Evolutionary conservation across 169 alveolate species (phyloP).

Genomic region (Babesia divergens): DNA sequence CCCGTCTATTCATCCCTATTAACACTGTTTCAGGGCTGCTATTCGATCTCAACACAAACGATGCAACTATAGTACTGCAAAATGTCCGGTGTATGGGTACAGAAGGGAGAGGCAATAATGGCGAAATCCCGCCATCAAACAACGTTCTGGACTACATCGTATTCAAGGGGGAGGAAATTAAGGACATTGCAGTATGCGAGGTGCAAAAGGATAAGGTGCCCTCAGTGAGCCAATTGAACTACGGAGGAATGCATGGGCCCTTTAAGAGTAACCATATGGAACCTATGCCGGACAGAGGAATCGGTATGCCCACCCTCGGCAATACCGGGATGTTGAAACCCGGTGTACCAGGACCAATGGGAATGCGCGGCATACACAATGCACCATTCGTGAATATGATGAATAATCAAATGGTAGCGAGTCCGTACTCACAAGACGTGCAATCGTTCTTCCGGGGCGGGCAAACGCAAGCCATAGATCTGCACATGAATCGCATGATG

Average conservation of each 20-base stretch:
- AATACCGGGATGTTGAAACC: neutral
- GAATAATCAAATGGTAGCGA: neutral
- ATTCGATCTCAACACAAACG: constrained; percentile 80
- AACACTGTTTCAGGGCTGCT: constrained; percentile 58
- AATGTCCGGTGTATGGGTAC: constrained; percentile 86
- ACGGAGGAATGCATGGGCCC: neutral
- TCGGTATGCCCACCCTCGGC: neutral
- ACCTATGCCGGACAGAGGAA: neutral
- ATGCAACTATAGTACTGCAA: constrained; percentile 80
- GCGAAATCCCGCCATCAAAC: constrained; percentile 81
- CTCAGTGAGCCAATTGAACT: too few species aligned
- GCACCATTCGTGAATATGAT: neutral
- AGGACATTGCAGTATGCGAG: constrained; percentile 80
- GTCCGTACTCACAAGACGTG: neutral
- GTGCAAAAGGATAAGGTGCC: constrained; percentile 12
- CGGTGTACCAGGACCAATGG: neutral
- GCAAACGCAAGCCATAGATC: neutral
- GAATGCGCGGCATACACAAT: neutral
- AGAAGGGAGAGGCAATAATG: constrained; percentile 81
- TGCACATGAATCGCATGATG: neutral
- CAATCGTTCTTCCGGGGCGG: neutral
- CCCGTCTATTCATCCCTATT: too few species aligned
- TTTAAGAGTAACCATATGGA: neutral
- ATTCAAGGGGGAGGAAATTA: constrained; percentile 78
- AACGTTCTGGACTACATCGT: constrained; percentile 79